phyloP scores from a whole-genome alignment of 2,329 filamentous ascomycete genomes.

The Xylariaceae sp. region DNA sequence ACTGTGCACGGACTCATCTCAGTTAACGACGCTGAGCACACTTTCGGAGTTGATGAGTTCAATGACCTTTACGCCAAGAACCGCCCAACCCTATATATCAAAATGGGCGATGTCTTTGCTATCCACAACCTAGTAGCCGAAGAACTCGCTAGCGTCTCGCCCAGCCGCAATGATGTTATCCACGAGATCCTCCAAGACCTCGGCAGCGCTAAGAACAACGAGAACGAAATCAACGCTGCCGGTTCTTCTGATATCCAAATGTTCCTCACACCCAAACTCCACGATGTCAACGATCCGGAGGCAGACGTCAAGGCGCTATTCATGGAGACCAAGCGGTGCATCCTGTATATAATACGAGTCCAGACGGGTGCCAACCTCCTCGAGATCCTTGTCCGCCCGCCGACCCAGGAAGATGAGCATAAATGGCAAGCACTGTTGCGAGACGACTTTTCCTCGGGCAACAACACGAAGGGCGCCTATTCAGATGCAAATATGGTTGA shows the following conservation, averaged over 20 bases:
- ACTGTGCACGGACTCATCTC: conserved; percentile 77
- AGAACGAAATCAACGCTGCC: conserved; percentile 85
- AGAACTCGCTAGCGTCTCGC: conserved; percentile 75
- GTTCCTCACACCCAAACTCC: conserved; percentile 84
- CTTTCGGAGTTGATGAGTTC: conserved; percentile 98
- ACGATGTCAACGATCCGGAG: conserved; percentile 89
- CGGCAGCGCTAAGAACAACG: conserved; percentile 93
- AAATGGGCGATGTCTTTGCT: conserved; percentile 95
- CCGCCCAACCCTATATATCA: conserved; percentile 98
- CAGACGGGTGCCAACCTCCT: conserved; percentile 90
- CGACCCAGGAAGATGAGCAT: conserved; percentile 80
- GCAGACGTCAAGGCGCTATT: conserved; percentile 89
- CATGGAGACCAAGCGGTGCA: conserved; percentile 97
- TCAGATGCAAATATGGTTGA: conserved; percentile 87
- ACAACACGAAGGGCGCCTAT: conserved; percentile 76
- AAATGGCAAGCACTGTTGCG: conserved; percentile 79
- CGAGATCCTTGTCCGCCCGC: conserved; percentile 90
- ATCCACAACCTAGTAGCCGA: conserved; percentile 85
- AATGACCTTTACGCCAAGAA: conserved; percentile 96
- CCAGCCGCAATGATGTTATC: conserved; percentile 78
- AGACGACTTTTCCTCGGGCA: conserved; percentile 73
- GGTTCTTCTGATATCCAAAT: conserved; percentile 87
- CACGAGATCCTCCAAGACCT: conserved; percentile 91
- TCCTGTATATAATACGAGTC: conserved; percentile 95
- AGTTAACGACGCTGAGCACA: conserved; percentile 81